Evolutionary conservation across 768 basidiomycete genomes (phyloP), one percentile per base, ranked within the genome.

Genomic region (Calocybe indica): DNA sequence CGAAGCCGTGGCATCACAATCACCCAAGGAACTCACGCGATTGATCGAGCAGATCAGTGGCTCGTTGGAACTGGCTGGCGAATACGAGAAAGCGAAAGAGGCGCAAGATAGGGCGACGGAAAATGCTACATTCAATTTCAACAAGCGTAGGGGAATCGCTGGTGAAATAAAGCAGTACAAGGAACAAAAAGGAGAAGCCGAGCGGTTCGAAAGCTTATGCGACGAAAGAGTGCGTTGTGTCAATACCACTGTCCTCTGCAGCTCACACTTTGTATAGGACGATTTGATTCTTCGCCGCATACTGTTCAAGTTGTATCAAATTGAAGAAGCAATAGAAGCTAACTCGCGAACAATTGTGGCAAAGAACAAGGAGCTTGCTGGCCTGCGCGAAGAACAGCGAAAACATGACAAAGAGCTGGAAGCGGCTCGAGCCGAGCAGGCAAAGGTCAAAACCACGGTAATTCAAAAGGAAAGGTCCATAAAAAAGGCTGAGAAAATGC

Each of bases 91-190:
- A 50, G 91, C 92, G 3, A 92, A 90, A 58, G 82, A 82, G 33
- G 86, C 78, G 0, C 90, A 92, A 59, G 90, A 94, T 7, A 80
- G 85, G 42, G 93, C 94, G 5, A 94, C 92, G 0, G 96, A 97
- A 57, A 88, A 89, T 48, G 92, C 93, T 2, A 95, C 92, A 0
- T 85, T 88, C 69, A 96, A 95, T 63, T 97, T 94, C 62, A 88
- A 86, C 5, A 97, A 95, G 62, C 81, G 95, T 40, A 78, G 94
- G 45, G 92, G 92, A 7, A 93, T 98, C 52, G 79, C 92, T 0
- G 89, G 89, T 6, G 96, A 99, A 64, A 93, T 96, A 55, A 93
- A 90, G 64, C 92, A 95, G 59, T 98, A 94, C 68, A 92, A 92
- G 69, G 93, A 97, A 61, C 96, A 98, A 68, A 92, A 94, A 65